Conservation (phyloP, 768 basidiomycete species). For the Austroboletus eburneus region DNA sequence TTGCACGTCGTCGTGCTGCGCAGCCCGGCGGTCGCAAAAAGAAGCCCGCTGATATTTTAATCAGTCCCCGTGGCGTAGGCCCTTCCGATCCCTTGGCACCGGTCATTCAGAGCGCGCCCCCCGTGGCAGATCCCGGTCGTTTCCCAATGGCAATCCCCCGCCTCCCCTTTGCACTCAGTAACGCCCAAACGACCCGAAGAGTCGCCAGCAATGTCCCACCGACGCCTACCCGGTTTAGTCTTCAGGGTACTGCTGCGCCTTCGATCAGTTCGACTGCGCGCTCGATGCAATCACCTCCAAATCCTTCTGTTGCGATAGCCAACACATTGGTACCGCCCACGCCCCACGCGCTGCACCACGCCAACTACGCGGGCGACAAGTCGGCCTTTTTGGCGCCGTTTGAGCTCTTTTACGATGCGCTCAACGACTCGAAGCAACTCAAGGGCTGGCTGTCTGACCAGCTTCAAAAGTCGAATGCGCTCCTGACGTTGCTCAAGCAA, state of each 20-base stretch:
- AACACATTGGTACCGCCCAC: conserved; percentile 64
- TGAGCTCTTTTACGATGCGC: conserved; percentile 79
- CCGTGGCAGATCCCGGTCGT: conserved; percentile 45
- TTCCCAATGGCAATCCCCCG: conserved; percentile 66
- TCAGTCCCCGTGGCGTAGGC: conserved; percentile 62
- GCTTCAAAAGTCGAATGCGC: conserved; percentile 55
- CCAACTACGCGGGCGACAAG: conserved; percentile 60
- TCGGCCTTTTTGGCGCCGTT: conserved; percentile 80
- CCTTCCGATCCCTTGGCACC: conserved; percentile 53
- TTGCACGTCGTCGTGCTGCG: conserved; percentile 68
- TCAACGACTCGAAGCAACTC: conserved; percentile 75
- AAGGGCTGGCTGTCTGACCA: conserved; percentile 76
- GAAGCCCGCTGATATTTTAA: conserved; percentile 77
- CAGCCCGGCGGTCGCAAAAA: conserved; percentile 56
- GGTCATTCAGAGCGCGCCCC: conserved; percentile 74
- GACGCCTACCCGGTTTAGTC: conserved; percentile 60
- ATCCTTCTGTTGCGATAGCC: conserved; percentile 65
- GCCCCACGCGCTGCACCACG: conserved; percentile 59
- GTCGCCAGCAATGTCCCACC: conserved; percentile 62
- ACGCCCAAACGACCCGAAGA: conserved; percentile 46
- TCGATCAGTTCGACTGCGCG: conserved; percentile 25
- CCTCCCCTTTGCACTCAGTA: conserved; percentile 46
- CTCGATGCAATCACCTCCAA: conserved; percentile 46
- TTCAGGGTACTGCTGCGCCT: conserved; percentile 32
- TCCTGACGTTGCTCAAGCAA: conserved; percentile 49